Evolutionary conservation across 768 basidiomycete species (phyloP).

Genomic region (Coprinellus micaceus): DNA sequence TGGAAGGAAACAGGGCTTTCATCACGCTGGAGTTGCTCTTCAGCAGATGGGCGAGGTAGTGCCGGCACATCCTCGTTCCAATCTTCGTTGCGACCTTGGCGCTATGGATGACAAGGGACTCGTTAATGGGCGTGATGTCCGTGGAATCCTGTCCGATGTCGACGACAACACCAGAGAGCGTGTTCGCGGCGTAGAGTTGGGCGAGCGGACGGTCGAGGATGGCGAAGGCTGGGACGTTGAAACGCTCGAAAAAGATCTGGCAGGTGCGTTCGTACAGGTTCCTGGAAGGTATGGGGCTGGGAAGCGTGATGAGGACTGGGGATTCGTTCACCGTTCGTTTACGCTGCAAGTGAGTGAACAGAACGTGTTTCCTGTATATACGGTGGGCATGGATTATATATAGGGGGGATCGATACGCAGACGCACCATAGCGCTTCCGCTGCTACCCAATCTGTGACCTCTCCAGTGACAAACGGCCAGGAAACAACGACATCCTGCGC

Average conservation of each 20-base stretch:
- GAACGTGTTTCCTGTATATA: constrained; percentile 70
- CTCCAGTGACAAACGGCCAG: constrained; percentile 79
- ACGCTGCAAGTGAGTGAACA: constrained; percentile 71
- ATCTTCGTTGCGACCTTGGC: constrained; percentile 56
- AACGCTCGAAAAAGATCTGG: constrained; percentile 87
- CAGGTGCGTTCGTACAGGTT: constrained; percentile 67
- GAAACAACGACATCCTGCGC: constrained; percentile 72
- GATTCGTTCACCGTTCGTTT: constrained; percentile 86
- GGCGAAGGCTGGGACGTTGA: constrained; percentile 82
- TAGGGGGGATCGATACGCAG: not conserved
- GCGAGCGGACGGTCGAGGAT: constrained; percentile 82
- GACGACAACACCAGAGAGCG: constrained; percentile 70
- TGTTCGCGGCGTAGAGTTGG: constrained; percentile 75
- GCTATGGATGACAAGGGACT: constrained; percentile 58
- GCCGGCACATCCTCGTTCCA: constrained; percentile 70
- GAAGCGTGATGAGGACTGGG: constrained; percentile 73
- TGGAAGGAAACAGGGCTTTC: constrained; percentile 50
- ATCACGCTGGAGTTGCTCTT: constrained; percentile 65
- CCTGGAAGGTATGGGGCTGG: constrained; percentile 56
- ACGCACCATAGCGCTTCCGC: constrained; percentile 87
- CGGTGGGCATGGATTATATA: not conserved
- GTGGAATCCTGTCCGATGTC: constrained; percentile 77
- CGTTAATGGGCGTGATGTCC: constrained; percentile 75
- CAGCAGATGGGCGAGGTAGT: constrained; percentile 71
- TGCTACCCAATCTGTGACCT: constrained; percentile 74